Percentiles rank a stretch among this genome's conserved stretches.
Conservation (phyloP, 768 basidiomycete genomes). For the Lactarius sanguifluus region DNA sequence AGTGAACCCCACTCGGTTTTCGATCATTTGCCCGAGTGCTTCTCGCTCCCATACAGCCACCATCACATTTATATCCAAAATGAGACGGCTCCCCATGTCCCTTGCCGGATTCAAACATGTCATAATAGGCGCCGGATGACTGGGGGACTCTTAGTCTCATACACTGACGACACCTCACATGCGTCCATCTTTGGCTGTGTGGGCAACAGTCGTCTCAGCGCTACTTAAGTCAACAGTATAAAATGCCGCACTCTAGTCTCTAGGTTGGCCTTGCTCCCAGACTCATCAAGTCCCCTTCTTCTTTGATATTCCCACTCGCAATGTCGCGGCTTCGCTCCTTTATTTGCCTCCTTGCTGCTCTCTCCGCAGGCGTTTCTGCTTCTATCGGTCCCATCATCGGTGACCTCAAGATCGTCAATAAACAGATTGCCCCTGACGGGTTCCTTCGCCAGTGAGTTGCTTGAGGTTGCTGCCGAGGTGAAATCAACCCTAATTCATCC, state of each 20-base stretch:
- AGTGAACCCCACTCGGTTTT: not conserved
- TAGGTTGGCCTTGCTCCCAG: not conserved
- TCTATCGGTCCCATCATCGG: conserved; percentile 14
- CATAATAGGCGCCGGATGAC: not conserved
- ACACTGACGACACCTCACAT: not conserved
- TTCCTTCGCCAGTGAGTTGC: conserved; percentile 23
- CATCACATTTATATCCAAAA: not conserved
- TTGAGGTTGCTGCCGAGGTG: not conserved
- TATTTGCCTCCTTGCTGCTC: conserved; percentile 7
- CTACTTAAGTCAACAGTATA: not conserved
- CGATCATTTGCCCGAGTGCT: not conserved
- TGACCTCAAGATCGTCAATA: conserved; percentile 29
- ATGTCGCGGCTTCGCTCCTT: conserved; percentile 1
- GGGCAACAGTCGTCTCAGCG: not conserved
- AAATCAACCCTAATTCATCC: not conserved
- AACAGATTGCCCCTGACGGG: conserved; percentile 31
- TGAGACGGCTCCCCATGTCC: not conserved
- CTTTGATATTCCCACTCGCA: not conserved
- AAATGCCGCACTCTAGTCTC: not conserved
- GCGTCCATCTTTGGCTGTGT: not conserved
- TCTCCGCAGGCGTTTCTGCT: conserved; percentile 15
- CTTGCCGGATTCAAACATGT: not conserved
- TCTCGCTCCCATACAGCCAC: not conserved
- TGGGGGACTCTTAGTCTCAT: not conserved
- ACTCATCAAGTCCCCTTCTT: not conserved